These are phyloP conservation scores for Microbotryum lychnidis-dioicae DNA, from an alignment of 1,284 basidiomycete genomes.

Conservation along the genomic window DNA sequence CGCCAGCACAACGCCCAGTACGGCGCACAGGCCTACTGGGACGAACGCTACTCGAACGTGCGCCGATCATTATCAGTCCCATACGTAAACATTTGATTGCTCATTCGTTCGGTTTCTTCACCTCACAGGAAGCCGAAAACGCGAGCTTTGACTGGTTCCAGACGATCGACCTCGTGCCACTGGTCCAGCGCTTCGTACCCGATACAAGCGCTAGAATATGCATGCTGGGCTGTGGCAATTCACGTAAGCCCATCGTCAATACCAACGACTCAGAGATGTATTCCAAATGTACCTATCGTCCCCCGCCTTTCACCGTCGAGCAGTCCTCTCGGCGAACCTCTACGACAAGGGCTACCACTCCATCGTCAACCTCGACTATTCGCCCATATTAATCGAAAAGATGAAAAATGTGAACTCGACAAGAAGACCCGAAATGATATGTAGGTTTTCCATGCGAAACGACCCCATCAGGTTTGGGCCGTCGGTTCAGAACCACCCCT, in stretches of 20 bases:
- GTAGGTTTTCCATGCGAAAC: constrained; percentile 43
- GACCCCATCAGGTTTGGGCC: too few species aligned
- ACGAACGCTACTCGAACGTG: constrained; percentile 60
- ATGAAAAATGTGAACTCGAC: constrained; percentile 58
- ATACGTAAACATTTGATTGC: too few species aligned
- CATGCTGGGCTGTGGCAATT: constrained; percentile 89
- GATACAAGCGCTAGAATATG: constrained; percentile 59
- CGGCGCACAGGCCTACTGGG: constrained; percentile 67
- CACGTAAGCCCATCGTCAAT: constrained; percentile 42
- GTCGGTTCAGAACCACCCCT: too few species aligned
- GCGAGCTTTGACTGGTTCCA: constrained; percentile 76
- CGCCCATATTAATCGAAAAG: constrained; percentile 65
- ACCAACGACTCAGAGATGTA: constrained; percentile 52
- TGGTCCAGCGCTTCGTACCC: constrained; percentile 57
- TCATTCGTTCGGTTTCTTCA: too few species aligned
- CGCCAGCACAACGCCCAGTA: constrained; percentile 57
- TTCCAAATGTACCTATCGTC: constrained; percentile 37
- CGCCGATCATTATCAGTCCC: too few species aligned
- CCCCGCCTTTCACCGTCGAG: background rate
- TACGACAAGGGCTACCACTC: constrained; percentile 80
- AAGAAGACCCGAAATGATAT: constrained; percentile 63
- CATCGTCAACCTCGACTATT: constrained; percentile 82
- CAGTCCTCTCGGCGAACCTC: constrained; percentile 46
- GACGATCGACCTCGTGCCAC: constrained; percentile 46
- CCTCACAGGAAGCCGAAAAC: constrained; percentile 54